These are phyloP conservation scores for Thielaviopsis populi DNA, from an alignment of 2,329 filamentous ascomycete species.

Conservation along the genomic window DNA sequence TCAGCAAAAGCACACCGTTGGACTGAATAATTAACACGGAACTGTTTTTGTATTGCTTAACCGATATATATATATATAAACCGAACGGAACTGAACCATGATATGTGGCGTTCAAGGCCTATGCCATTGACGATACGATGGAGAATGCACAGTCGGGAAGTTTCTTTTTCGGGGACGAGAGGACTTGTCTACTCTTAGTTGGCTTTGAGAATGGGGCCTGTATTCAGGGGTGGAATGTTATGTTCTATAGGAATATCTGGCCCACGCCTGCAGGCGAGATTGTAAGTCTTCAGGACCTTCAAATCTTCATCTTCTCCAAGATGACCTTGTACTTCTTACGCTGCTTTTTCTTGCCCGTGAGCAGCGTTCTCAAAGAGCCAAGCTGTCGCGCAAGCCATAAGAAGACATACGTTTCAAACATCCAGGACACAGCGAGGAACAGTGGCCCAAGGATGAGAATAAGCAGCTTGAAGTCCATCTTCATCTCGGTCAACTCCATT, in stretches of 20 bases:
- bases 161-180: too few species aligned
- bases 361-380: neutral
- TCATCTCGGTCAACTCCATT: slow-evolving; percentile 79
- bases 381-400: slow-evolving; percentile 34
- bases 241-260: too few species aligned
- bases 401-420: slow-evolving; percentile 57
- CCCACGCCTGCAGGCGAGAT: too few species aligned
- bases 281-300: neutral
- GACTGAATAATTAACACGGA: neutral
- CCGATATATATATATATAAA: too few species aligned
- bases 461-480: slow-evolving; percentile 54
- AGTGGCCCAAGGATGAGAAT: slow-evolving; percentile 53
- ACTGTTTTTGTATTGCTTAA: neutral
- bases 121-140: too few species aligned
- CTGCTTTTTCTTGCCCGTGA: slow-evolving; percentile 52
- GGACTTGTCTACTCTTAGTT: too few species aligned
- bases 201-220: too few species aligned
- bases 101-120: too few species aligned
- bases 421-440: slow-evolving; percentile 55
- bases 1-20: slow-evolving; percentile 1
- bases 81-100: too few species aligned
- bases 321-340: slow-evolving; percentile 82
- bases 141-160: too few species aligned
- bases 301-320: slow-evolving; percentile 34
- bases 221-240: too few species aligned